Base-by-base conservation (phyloP, 805 yeast genomes). In the Metschnikowia cerradonensis region DNA sequence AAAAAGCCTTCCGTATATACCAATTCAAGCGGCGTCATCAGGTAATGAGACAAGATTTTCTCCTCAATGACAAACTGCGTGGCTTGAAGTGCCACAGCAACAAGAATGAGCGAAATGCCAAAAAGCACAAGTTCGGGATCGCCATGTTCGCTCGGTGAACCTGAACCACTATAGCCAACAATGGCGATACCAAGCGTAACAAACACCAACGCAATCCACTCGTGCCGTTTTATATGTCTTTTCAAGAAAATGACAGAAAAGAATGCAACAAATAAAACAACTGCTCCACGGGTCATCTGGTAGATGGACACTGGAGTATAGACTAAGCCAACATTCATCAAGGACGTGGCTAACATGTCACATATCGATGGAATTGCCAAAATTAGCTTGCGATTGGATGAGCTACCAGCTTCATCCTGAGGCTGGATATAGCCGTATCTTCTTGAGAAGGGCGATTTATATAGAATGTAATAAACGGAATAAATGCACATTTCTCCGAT, bases 231-330 rank as follows among this genome's bases (percentile, higher is more conserved):
- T 44, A 88, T 81, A 17, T 63, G 67, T 39, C 81, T 75, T 43
- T 77, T 71, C 55, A 88, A 75, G 60, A 86, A 85, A 1, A 83
- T 26, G 36, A 84, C 84, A 20, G 89, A 82, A 60, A 86, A 76
- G 14, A 82, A 65, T 1, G 91, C 95, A 22, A 87, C 95, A 67
- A 86, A 86, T 39, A 88, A 67, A 40, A 88, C 88, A 39, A 86
- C 70, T 0, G 90, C 80, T 2, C 95, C 94, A 56, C 95, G 72
- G n/a, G 86, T 83, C 95, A 88, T 88, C 64, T 88, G 95, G 65
- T 86, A 88, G 45, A 87, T 78, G 1, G 90, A 84, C 7, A 87
- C 94, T 0, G 94, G 92, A 1, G 84, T 82, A 65, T 82, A 83
- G 22, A 86, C 64, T 53, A 88, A 72, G 0, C 94, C 94, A n/a